Evolutionary conservation across 2,329 filamentous ascomycete genomes (phyloP), one percentile per base, ranked within the genome.

Genomic region (Ophiostoma quercus): DNA sequence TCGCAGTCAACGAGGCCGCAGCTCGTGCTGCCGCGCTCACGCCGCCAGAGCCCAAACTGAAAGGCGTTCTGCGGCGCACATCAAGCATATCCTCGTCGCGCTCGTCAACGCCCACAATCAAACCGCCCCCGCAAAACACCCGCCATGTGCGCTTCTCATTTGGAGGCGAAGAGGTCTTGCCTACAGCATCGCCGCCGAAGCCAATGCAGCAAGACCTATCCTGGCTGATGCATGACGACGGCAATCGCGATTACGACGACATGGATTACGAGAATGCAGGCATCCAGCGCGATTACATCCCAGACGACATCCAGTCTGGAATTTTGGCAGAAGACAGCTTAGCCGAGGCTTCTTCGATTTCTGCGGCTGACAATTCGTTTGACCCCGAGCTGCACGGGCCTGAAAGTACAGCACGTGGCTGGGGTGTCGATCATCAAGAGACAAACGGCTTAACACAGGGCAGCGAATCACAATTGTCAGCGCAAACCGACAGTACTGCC

Each of bases 91-190:
- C 83, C 2, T 71, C 72, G 6, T 54, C 70, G 47, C 69, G 63
- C n/a, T 65, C 72, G 1, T 66, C 69, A 1, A 67, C 63, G n/a
- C 62, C 68, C n/a, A 37, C 32, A 11, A 34, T 51, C 32, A 51
- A 37, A 22, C n/a, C 43, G 2, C 39, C 57, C 5, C 12, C 39
- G 22, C 39, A 65, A 19, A 66, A 39, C 6, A 34, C 32, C n/a
- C 83, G 87, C 39, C 82, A 85, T 71, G 87, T 89, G 70, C 86
- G 87, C 66, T 89, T 89, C 73, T 83, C 87, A 51, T 83, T 89
- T 65, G 82, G 83, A 75, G 87, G 86, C 68, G 79, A 83, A 73
- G 86, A 89, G 74, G 85, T 90, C 47, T 78, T 88, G 70, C 85
- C 87, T 25, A 88, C 86, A 65, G 79, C 83, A 34, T 87, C 86